Evolutionary conservation across 257 asterid genomes (phyloP).

Genomic region (Ilex asprella): DNA sequence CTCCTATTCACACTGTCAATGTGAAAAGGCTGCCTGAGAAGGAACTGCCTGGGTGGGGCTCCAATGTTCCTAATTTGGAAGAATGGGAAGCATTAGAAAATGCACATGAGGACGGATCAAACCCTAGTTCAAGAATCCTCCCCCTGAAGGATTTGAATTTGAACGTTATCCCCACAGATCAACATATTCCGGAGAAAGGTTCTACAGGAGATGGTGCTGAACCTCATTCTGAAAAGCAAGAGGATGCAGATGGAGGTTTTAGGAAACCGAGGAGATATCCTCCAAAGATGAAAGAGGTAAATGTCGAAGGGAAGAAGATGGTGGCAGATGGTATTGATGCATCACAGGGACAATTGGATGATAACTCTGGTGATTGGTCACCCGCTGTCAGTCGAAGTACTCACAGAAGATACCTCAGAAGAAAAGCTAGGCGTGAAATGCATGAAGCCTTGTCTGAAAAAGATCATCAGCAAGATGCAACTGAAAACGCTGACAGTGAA

Average conservation of each 20-base stretch:
- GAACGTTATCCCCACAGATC: conserved; percentile 35
- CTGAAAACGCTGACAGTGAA: conserved; percentile 33
- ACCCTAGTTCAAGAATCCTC: conserved; percentile 58
- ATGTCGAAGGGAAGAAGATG: conserved; percentile 73
- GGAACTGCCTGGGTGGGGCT: conserved; percentile 98
- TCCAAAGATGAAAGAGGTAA: conserved; percentile 56
- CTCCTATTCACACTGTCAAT: conserved; percentile 66
- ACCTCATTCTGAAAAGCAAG: conserved; percentile 31
- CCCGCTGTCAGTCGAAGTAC: conserved; percentile 96
- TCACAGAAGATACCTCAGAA: conserved; percentile 80
- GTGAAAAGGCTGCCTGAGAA: conserved; percentile 92
- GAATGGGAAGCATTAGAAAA: conserved; percentile 97
- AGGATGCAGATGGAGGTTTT: conserved; percentile 30
- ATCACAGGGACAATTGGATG: conserved; percentile 65
- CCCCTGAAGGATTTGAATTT: conserved; percentile 63
- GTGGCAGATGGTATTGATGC: conserved; percentile 92
- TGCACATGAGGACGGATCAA: conserved; percentile 38
- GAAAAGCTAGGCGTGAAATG: conserved; percentile 83
- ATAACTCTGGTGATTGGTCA: conserved; percentile 62
- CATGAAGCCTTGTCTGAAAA: conserved; percentile 33
- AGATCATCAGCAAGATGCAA: conserved; percentile 28
- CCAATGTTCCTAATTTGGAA: conserved; percentile 80
- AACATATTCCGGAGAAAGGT: conserved; percentile 31
- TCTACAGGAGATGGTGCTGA: conserved; percentile 36
- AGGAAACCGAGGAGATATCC: conserved; percentile 40